These are phyloP conservation scores for Cutaneotrichosporon sp. DNA, from an alignment of 1,284 basidiomycete genomes.

Conservation along the genomic window DNA sequence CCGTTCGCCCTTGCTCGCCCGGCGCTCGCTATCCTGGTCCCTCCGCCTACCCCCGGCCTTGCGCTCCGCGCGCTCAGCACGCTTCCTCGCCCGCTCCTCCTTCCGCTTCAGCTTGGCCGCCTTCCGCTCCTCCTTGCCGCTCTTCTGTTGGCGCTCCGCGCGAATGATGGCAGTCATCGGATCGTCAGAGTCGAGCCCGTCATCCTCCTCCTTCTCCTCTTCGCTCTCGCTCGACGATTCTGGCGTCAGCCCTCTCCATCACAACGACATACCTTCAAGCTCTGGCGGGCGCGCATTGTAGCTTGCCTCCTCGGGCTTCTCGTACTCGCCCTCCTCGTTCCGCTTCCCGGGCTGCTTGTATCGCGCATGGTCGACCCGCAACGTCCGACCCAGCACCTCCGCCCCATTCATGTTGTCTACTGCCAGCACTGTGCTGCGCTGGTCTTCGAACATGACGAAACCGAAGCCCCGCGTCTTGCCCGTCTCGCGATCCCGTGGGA, in stretches of 20 bases:
- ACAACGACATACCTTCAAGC: conserved; percentile 55
- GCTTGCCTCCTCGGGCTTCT: conserved; percentile 76
- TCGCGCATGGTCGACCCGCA: conserved; percentile 88
- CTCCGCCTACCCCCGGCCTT: conserved; percentile 11
- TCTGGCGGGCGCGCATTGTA: conserved; percentile 76
- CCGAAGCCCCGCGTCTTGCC: conserved; percentile 87
- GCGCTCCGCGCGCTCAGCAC: conserved; percentile 21
- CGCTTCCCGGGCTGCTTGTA: conserved; percentile 83
- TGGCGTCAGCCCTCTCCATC: conserved; percentile 14
- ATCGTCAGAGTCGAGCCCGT: conserved; percentile 86
- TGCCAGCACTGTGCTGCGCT: conserved; percentile 88
- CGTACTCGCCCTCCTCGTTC: conserved; percentile 79
- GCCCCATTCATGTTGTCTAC: conserved; percentile 96
- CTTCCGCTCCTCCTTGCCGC: conserved; percentile 68
- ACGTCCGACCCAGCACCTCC: conserved; percentile 73
- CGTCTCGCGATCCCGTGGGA: conserved; percentile 86
- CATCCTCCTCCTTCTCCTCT: conserved; percentile 55
- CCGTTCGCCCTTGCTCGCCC: background rate
- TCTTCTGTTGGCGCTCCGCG: conserved; percentile 56
- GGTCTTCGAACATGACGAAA: conserved; percentile 99
- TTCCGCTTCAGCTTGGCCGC: conserved; percentile 49
- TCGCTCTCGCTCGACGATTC: conserved; percentile 27
- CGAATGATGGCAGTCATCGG: conserved; percentile 89
- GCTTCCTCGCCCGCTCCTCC: conserved; percentile 27
- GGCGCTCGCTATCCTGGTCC: conserved; percentile 1